Evolutionary conservation across 2,329 filamentous ascomycete species (phyloP).

Genomic region (Paecilomyces dactylethromorphus): DNA sequence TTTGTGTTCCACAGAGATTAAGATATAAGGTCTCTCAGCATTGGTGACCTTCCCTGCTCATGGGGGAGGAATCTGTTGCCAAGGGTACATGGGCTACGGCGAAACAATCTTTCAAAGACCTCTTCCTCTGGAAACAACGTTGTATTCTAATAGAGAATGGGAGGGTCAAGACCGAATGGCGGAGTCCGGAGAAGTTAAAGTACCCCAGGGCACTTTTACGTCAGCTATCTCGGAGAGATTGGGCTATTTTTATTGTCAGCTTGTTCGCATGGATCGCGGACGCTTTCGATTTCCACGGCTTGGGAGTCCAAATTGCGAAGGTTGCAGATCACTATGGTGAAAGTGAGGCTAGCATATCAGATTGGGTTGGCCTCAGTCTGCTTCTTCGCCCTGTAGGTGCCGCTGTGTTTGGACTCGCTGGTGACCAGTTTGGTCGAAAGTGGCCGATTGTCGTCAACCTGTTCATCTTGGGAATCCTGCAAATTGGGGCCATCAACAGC

Average conservation of each 20-base stretch:
- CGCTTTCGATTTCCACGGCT: background rate
- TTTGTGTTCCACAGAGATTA: background rate
- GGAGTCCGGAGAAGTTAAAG: background rate
- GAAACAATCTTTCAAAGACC: conserved; percentile 57
- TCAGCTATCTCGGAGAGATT: background rate
- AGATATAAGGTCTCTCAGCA: background rate
- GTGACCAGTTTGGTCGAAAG: conserved; percentile 73
- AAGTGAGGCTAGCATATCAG: background rate
- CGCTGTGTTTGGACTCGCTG: conserved; percentile 66
- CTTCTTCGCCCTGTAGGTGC: conserved; percentile 70
- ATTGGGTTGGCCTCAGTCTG: conserved; percentile 50
- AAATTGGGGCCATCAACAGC: conserved; percentile 73
- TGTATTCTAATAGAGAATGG: conserved; percentile 41
- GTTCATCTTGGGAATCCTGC: conserved; percentile 62
- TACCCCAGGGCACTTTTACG: background rate
- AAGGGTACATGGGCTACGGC: conserved; percentile 59
- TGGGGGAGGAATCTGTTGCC: conserved; percentile 59
- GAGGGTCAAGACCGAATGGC: background rate
- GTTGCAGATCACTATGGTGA: background rate
- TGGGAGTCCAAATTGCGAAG: background rate
- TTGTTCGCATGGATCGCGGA: background rate
- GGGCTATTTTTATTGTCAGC: background rate
- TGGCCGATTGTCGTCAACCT: conserved; percentile 77
- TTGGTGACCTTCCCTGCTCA: conserved; percentile 9
- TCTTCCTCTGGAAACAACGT: conserved; percentile 69